Evolutionary conservation across 208 protist genomes (phyloP).

Genomic region (Wallacemonas rigidus): DNA sequence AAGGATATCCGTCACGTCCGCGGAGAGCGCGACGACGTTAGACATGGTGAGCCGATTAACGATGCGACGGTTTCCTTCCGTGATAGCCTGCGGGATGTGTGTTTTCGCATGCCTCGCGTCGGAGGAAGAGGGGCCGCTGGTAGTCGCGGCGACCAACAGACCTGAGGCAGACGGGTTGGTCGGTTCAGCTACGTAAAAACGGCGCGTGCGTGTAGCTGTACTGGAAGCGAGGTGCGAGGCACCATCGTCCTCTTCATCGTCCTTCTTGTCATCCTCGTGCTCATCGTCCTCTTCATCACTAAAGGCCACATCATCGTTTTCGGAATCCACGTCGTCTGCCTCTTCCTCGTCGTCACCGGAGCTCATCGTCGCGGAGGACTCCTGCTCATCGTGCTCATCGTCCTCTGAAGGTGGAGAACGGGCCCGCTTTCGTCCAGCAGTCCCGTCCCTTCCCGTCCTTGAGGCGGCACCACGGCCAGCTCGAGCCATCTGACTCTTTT

Average conservation of each 20-base stretch:
- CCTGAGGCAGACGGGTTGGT: not conserved
- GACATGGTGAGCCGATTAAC: slow-evolving; percentile 80
- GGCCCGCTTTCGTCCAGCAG: not conserved
- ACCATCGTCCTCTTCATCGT: slow-evolving; percentile 8
- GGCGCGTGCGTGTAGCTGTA: not conserved
- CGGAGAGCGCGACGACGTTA: slow-evolving; percentile 75
- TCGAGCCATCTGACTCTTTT: no score
- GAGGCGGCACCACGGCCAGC: no score
- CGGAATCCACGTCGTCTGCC: not conserved
- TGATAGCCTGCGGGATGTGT: slow-evolving; percentile 20
- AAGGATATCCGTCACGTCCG: slow-evolving; percentile 53
- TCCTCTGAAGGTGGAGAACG: not conserved
- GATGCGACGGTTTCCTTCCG: slow-evolving; percentile 45
- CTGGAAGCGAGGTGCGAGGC: no score
- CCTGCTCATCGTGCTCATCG: slow-evolving; percentile 10
- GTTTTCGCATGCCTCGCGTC: not conserved
- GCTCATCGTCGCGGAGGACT: not conserved
- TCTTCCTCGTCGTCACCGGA: slow-evolving; percentile 4
- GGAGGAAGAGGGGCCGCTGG: no score
- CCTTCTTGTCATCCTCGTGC: not conserved
- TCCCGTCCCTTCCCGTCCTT: no score
- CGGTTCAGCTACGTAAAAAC: slow-evolving; percentile 14
- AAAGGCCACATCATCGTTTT: not conserved
- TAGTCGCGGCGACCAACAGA: not conserved
- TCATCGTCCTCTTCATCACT: slow-evolving; percentile 2